These are phyloP conservation scores for Cercis canadensis DNA, from an alignment of 306 rosid genomes.

Conservation along the genomic window DNA sequence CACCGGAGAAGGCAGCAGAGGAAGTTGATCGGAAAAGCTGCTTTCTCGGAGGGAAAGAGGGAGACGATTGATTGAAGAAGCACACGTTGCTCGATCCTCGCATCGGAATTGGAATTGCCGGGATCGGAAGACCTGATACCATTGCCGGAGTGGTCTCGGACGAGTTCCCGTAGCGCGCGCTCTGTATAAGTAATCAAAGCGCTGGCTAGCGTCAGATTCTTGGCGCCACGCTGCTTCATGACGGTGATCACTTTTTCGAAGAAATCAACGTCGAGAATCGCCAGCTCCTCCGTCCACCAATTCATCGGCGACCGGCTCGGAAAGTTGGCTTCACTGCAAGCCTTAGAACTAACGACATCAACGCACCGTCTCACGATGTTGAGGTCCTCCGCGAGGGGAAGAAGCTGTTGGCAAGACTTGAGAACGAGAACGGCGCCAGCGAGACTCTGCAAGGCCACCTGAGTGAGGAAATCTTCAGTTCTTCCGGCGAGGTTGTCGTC, in stretches of 20 bases:
- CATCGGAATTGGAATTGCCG: constrained; percentile 36
- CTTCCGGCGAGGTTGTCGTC: constrained; percentile 72
- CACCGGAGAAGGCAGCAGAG: constrained; percentile 89
- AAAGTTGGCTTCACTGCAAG: constrained; percentile 68
- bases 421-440: constrained; percentile 65
- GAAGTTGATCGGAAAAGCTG: constrained; percentile 76
- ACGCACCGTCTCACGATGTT: constrained; percentile 60
- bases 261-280: constrained; percentile 56
- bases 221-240: constrained; percentile 69
- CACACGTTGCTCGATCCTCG: constrained; percentile 52
- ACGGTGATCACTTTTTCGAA: constrained; percentile 61
- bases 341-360: constrained; percentile 57
- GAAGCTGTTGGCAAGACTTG: constrained; percentile 63
- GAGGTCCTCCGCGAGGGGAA: constrained; percentile 61
- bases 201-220: constrained; percentile 54
- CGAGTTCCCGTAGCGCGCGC: constrained; percentile 74
- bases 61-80: constrained; percentile 63
- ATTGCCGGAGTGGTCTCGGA: constrained; percentile 79
- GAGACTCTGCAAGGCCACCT: constrained; percentile 70
- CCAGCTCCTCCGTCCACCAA: constrained; percentile 94
- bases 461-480: constrained; percentile 71
- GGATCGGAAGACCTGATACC: constrained; percentile 15
- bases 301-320: constrained; percentile 81
- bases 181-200: constrained; percentile 77
- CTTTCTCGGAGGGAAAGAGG: constrained; percentile 79